Conservation (phyloP, 75 land plant species). For the Azolla pinnata region DNA sequence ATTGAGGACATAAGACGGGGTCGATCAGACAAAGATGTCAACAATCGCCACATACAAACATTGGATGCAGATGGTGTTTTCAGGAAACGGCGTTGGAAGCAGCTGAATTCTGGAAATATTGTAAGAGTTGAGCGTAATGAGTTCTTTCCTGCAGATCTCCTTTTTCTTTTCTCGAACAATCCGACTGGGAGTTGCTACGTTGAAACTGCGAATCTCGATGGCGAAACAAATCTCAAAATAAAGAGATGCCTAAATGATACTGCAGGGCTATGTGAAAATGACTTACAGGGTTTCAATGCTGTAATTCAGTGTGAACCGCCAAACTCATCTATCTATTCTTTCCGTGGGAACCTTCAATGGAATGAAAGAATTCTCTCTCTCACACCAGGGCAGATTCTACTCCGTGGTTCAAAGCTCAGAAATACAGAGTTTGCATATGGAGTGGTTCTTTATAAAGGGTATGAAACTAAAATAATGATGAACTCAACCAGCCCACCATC, state of each 20-base stretch:
- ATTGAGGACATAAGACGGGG: slow-evolving; percentile 33
- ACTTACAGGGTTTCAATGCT: slow-evolving; percentile 11
- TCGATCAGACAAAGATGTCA: slow-evolving; percentile 21
- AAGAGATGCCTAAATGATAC: slow-evolving; percentile 24
- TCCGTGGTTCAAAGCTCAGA: slow-evolving; percentile 35
- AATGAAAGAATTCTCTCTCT: slow-evolving; percentile 2
- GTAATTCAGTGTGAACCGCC: slow-evolving; percentile 23
- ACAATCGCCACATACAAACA: slow-evolving; percentile 11
- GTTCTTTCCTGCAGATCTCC: slow-evolving; percentile 31
- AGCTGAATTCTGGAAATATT: slow-evolving; percentile 20
- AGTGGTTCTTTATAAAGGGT: slow-evolving; percentile 36
- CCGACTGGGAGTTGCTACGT: slow-evolving; percentile 27
- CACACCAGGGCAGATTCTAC: slow-evolving; percentile 19
- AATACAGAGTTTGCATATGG: slow-evolving; percentile 70
- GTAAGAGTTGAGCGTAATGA: slow-evolving; percentile 15
- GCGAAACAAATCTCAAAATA: slow-evolving; percentile 32
- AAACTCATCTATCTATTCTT: slow-evolving; percentile 21
- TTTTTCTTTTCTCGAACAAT: slow-evolving; percentile 21
- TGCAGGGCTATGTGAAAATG: neutral
- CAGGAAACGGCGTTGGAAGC: slow-evolving; percentile 12
- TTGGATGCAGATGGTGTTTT: slow-evolving; percentile 12
- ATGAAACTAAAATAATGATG: slow-evolving; percentile 25
- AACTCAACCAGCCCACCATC: slow-evolving; percentile 29
- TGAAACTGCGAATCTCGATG: slow-evolving; percentile 28
- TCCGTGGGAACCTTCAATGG: slow-evolving; percentile 16